Evolutionary conservation across 164 flowering plant species (phyloP).

Genomic region (Chimonanthus praecox): DNA sequence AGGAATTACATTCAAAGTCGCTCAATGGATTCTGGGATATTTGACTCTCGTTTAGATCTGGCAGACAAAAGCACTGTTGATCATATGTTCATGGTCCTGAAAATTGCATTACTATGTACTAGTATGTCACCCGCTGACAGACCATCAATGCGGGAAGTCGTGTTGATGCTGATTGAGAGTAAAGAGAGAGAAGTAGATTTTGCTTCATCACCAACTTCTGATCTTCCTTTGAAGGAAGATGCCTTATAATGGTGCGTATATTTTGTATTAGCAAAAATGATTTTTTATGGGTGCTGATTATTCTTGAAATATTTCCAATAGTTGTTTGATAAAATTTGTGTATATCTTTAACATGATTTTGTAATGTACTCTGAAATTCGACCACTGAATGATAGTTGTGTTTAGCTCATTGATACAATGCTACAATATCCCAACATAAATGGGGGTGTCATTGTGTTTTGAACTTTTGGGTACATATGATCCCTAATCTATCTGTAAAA

Average conservation of each 20-base stretch:
- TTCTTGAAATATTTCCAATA: conserved; percentile 17
- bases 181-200: conserved; percentile 31
- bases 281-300: conserved; percentile 17
- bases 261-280: conserved; percentile 8
- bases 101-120: conserved; percentile 79
- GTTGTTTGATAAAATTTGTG: conserved; percentile 11
- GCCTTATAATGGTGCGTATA: conserved; percentile 12
- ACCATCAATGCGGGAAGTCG: conserved; percentile 94
- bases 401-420: too few species aligned
- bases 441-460: too few species aligned
- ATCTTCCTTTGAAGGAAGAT: conserved; percentile 32
- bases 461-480: too few species aligned
- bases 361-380: too few species aligned
- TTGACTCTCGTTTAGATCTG: conserved; percentile 57
- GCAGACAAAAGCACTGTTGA: conserved; percentile 35
- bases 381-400: too few species aligned
- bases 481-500: too few species aligned
- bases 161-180: conserved; percentile 72
- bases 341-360: conserved; percentile 8
- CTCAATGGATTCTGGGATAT: conserved; percentile 53
- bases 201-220: conserved; percentile 25
- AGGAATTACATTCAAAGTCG: conserved; percentile 48
- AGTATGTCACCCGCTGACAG: conserved; percentile 67
- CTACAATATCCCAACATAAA: too few species aligned
- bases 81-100: conserved; percentile 77